Evolutionary conservation across 495 filamentous ascomycete genomes (phyloP).

Genomic region (Entonaema liquescens): DNA sequence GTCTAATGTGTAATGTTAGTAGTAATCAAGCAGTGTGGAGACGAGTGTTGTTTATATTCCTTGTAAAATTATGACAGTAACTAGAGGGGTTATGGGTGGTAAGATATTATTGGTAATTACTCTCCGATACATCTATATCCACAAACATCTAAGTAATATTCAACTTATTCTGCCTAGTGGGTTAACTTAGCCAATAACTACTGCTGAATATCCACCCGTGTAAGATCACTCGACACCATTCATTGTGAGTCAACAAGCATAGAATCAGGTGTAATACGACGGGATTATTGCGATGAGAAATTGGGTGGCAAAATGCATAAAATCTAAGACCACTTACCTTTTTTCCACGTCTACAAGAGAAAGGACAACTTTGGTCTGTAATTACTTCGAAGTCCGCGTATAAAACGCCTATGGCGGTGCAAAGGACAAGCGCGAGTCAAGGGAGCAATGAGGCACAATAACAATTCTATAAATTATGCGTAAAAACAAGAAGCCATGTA

Average conservation of each 20-base stretch:
- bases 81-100: background rate
- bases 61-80: background rate
- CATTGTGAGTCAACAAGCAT: background rate
- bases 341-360: background rate
- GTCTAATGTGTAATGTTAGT: too few species aligned
- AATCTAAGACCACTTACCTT: background rate
- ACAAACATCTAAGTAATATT: background rate
- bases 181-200: background rate
- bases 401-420: background rate
- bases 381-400: background rate
- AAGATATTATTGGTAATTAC: background rate
- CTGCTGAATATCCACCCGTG: background rate
- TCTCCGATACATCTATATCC: background rate
- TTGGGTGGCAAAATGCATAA: background rate
- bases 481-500: background rate
- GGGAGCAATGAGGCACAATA: background rate
- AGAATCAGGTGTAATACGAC: background rate
- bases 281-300: background rate
- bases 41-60: too few species aligned
- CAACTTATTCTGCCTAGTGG: background rate
- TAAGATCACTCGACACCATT: background rate
- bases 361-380: slow-evolving; percentile 1
- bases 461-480: background rate
- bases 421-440: background rate
- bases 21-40: too few species aligned